Base-by-base conservation (phyloP, 2,329 filamentous ascomycete genomes). In the Aspergillus sp. region DNA sequence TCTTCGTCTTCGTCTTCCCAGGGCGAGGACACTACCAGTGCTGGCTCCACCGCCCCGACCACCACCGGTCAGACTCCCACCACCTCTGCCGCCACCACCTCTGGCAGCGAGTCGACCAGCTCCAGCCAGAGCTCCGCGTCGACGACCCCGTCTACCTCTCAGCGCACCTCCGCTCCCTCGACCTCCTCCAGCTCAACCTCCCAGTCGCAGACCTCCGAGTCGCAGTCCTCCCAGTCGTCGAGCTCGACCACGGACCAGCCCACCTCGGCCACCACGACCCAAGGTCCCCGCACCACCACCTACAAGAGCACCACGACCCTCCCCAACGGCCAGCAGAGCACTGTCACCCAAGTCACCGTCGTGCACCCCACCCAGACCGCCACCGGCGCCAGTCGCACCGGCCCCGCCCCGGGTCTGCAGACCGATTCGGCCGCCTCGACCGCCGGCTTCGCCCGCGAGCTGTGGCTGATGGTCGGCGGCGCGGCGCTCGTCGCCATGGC, bases 301-400 rank as follows among this genome's bases (percentile, higher is more conserved):
- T 67, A 63, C 58, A 61, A 73, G 50, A 68, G 64, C 49, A 76
- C 72, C 29, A 73, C 71, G 21, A 78, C 75, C 11, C 53, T 72
- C 10, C 57, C 72, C 16, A 64, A 78, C 53, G 76, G 76, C n/a
- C 64, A 61, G 14, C 49, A 71, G 19, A 68, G 65, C 56, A 78
- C 76, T 40, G 67, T 75, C 53, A 79, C 76, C 10, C 68, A 72
- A 36, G 64, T 77, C n/a, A 73, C 76, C 2, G 66, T 78, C 31
- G 71, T 78, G 42, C 67, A 74, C 41, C 72, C 74, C 9, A 60
- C 60, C 17, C 49, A 52, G 19, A 68, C 69, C 13, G 62, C 55
- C 20, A 51, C 59, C 3, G 62, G 64, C 1, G 55, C 59, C 3
- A 65, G 63, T 14, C 55, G 62, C 11, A 62, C 61, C 9, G 56